A percentile compares a stretch with the other conserved stretches of the same genome.
phyloP scores from a whole-genome alignment of 345 rosid genomes.

The Gynandropsis gynandra region DNA sequence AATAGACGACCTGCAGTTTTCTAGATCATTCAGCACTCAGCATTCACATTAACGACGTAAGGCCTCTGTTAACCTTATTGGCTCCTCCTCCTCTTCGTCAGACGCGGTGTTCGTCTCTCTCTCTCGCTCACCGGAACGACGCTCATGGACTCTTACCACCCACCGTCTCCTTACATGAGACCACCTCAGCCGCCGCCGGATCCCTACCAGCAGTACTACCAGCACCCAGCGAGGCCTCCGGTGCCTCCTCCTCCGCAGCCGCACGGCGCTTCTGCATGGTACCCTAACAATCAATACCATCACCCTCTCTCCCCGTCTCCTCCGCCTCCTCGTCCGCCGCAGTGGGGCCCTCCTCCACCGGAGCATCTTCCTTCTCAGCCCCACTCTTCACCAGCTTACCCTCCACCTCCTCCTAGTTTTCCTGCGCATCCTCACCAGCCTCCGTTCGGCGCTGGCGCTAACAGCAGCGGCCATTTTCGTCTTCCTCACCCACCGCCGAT shows the following conservation, averaged over 20 bases:
- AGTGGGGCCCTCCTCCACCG: constrained; percentile 40
- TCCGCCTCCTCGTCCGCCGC: constrained; percentile 46
- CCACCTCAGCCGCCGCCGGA: constrained; percentile 43
- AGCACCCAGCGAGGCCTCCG: constrained; percentile 29
- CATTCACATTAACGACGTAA: too few relatives aligned
- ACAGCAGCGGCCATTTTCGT: constrained; percentile 35
- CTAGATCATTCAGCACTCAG: neutral
- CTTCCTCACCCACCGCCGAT: constrained; percentile 36
- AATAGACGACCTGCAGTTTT: constrained; percentile 15
- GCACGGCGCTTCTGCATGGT: constrained; percentile 35
- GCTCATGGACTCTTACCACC: constrained; percentile 54
- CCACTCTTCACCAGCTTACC: constrained; percentile 28
- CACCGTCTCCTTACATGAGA: constrained; percentile 39
- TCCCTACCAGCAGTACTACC: constrained; percentile 32
- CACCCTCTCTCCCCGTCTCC: constrained; percentile 44
- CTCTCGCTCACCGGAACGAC: neutral
- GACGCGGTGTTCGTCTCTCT: neutral
- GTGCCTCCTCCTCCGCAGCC: constrained; percentile 30
- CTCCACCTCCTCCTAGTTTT: constrained; percentile 34
- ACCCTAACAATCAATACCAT: constrained; percentile 44
- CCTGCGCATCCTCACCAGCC: constrained; percentile 35
- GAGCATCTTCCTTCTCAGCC: constrained; percentile 23
- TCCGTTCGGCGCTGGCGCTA: constrained; percentile 30
- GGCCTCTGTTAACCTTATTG: neutral
- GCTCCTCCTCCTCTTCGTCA: constrained; percentile 1